These are phyloP conservation scores for Cymbopogon citratus DNA, from an alignment of 176 grass and related monocot species.

Conservation along the genomic window DNA sequence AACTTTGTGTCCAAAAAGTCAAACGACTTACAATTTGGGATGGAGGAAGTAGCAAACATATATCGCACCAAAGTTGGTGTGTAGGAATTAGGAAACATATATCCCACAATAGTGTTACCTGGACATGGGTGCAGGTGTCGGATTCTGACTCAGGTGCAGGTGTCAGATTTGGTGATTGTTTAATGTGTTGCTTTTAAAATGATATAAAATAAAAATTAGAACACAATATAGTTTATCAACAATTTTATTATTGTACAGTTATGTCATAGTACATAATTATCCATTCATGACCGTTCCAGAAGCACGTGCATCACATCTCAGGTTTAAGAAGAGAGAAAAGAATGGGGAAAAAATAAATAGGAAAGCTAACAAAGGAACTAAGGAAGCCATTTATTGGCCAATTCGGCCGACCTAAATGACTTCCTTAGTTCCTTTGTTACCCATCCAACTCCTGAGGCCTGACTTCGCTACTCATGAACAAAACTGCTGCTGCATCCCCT, in stretches of 20 bases:
- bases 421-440: too few relatives aligned
- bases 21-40: too few relatives aligned
- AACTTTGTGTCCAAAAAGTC: too few relatives aligned
- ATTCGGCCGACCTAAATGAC: not conserved
- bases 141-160: not conserved
- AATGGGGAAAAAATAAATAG: not conserved
- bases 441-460: not conserved
- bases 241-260: not conserved
- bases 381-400: not conserved
- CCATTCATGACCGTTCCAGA: not conserved
- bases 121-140: not conserved
- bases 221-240: not conserved
- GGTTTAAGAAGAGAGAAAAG: not conserved
- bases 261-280: not conserved
- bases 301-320: not conserved
- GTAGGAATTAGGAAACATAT: not conserved
- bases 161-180: not conserved
- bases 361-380: not conserved
- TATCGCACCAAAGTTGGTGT: not conserved
- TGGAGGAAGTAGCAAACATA: not conserved
- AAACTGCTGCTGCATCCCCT: not conserved
- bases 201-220: not conserved
- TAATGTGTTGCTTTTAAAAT: not conserved
- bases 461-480: too few relatives aligned
- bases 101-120: not conserved